phyloP scores from a whole-genome alignment of 176 grass and related monocot species.

The barley (Hordeum vulgare) region DNA sequence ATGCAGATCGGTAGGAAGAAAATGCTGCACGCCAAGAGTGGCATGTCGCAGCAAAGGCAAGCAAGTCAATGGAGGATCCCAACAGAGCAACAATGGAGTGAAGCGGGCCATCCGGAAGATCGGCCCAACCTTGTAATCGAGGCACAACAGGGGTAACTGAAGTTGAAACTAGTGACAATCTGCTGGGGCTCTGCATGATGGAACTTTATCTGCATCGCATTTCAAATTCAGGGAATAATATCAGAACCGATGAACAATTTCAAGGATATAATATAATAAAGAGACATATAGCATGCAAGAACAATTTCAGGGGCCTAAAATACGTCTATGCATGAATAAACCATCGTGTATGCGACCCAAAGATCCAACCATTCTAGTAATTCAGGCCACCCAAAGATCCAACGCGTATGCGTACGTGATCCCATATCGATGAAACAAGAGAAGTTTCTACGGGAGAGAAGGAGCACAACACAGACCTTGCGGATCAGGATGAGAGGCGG shows the following conservation, averaged over 20 bases:
- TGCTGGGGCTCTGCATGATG: neutral
- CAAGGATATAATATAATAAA: neutral
- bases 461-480: too few species aligned
- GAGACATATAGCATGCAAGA: neutral
- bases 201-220: neutral
- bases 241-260: neutral
- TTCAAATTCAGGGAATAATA: neutral
- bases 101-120: neutral
- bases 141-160: neutral
- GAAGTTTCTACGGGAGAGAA: too few species aligned
- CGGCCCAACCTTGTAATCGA: neutral
- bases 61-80: slow-evolving; percentile 14
- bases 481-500: too few species aligned
- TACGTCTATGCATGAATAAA: neutral
- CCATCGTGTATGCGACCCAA: too few species aligned
- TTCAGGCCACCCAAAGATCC: too few species aligned
- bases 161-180: neutral
- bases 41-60: slow-evolving; percentile 25
- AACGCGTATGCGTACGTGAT: too few species aligned
- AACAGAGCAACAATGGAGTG: neutral
- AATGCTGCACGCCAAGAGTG: slow-evolving; percentile 24
- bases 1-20: neutral
- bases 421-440: too few species aligned
- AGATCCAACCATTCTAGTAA: too few species aligned
- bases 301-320: neutral